A percentile compares a stretch with the other conserved stretches of the same genome.
Conservation (phyloP, 2,329 filamentous ascomycete species). For the Tolypocladium sp. region DNA sequence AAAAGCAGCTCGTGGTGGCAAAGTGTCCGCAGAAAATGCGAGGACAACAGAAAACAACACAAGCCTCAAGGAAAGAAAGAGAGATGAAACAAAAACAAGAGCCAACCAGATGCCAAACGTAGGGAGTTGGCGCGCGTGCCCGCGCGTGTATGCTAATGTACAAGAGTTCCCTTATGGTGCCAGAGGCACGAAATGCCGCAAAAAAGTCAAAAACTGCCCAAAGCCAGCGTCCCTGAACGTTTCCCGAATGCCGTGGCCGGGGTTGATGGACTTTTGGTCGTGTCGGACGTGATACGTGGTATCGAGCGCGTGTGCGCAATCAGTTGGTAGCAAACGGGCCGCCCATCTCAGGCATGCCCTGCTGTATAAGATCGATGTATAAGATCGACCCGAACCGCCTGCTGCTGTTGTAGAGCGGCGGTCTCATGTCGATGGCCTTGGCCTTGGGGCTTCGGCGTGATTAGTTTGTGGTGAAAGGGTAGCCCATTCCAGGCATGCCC, state of each 20-base stretch:
- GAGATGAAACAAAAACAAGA: not conserved
- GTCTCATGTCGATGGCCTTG: not conserved
- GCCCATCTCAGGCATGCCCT: not conserved
- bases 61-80: not conserved
- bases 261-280: not conserved
- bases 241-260: no score
- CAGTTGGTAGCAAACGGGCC: not conserved
- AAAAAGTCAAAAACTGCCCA: not conserved
- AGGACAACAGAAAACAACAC: not conserved
- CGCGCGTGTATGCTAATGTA: not conserved
- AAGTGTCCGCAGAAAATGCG: not conserved
- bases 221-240: not conserved
- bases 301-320: not conserved
- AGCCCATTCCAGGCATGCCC: conserved; percentile 18
- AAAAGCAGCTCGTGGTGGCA: not conserved
- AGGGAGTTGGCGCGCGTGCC: not conserved
- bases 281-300: not conserved
- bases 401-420: not conserved
- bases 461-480: conserved; percentile 10
- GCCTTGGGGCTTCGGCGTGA: not conserved
- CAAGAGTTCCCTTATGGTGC: not conserved
- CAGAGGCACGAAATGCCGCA: not conserved
- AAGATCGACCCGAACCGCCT: not conserved
- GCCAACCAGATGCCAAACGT: not conserved
- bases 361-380: not conserved